phyloP scores from a whole-genome alignment of 164 flowering plant genomes.

The Stephania yunnanensis region DNA sequence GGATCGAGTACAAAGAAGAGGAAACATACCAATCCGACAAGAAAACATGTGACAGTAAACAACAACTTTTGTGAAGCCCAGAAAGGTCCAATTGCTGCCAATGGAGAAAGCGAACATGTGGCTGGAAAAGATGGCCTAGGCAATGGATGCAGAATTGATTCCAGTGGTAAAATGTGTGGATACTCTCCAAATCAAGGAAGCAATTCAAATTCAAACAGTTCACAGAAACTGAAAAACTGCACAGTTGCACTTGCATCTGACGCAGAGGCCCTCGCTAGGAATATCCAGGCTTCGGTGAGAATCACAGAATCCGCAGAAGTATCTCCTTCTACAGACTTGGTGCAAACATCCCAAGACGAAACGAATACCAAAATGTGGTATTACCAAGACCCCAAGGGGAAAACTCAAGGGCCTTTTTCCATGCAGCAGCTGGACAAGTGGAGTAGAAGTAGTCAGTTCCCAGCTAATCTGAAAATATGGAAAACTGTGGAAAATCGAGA shows the following conservation, averaged over 20 bases:
- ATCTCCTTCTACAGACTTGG: slow-evolving; percentile 18
- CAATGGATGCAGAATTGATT: slow-evolving; percentile 23
- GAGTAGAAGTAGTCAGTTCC: slow-evolving; percentile 69
- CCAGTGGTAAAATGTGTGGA: slow-evolving; percentile 18
- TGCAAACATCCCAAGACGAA: slow-evolving; percentile 26
- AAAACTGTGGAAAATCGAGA: slow-evolving; percentile 38
- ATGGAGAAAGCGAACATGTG: slow-evolving; percentile 37
- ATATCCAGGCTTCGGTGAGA: slow-evolving; percentile 17
- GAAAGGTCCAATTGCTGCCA: not conserved
- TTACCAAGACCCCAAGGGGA: slow-evolving; percentile 74
- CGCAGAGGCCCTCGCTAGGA: slow-evolving; percentile 13
- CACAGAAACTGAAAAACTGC: not conserved
- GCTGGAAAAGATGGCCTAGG: slow-evolving; percentile 33
- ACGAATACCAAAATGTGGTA: slow-evolving; percentile 73
- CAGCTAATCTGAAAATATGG: slow-evolving; percentile 65
- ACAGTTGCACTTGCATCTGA: not conserved
- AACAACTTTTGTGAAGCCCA: slow-evolving; percentile 15
- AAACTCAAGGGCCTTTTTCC: slow-evolving; percentile 87
- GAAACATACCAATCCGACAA: not conserved
- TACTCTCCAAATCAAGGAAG: not conserved
- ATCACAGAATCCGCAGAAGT: slow-evolving; percentile 27
- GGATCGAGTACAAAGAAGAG: not conserved
- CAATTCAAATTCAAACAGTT: not conserved
- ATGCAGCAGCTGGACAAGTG: slow-evolving; percentile 70
- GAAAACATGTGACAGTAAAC: slow-evolving; percentile 12